A percentile compares a stretch with the other conserved stretches of the same genome.
These are phyloP conservation scores for Manihot esculenta DNA, from an alignment of 441 rosid genomes.

Conservation along the genomic window DNA sequence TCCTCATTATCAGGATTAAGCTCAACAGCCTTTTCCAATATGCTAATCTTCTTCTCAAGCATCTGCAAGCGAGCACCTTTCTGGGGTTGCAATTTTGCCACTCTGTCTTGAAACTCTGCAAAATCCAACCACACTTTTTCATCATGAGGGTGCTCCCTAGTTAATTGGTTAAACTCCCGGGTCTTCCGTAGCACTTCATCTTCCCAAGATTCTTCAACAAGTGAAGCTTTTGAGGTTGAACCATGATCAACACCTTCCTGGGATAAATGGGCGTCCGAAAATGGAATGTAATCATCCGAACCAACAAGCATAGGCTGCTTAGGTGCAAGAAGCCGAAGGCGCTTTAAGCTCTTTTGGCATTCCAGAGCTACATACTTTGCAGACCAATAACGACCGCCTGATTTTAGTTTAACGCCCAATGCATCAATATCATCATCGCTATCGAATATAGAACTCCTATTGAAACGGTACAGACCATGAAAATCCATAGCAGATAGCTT, in stretches of 20 bases:
- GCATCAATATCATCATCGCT: constrained; percentile 67
- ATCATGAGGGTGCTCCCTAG: constrained; percentile 78
- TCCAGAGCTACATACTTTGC: constrained; percentile 71
- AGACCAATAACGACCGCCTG: constrained; percentile 86
- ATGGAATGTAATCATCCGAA: constrained; percentile 63
- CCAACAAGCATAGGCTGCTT: constrained; percentile 31
- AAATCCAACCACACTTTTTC: constrained; percentile 80
- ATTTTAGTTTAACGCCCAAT: constrained; percentile 58
- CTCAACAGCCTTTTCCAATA: constrained; percentile 87
- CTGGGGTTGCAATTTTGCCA: constrained; percentile 67
- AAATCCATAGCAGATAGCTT: constrained; percentile 34
- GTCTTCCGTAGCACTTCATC: constrained; percentile 83
- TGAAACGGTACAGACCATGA: constrained; percentile 37
- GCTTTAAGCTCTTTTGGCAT: constrained; percentile 60
- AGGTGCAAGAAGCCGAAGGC: constrained; percentile 46
- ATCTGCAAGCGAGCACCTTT: constrained; percentile 86
- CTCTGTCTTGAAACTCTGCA: constrained; percentile 77
- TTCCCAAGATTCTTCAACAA: constrained; percentile 88
- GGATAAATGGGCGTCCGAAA: constrained; percentile 39
- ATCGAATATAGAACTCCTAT: constrained; percentile 43
- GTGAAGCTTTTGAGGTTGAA: constrained; percentile 30
- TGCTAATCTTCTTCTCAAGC: constrained; percentile 91
- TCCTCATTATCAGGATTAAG: constrained; percentile 87
- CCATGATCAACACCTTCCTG: constrained; percentile 33
- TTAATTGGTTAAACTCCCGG: constrained; percentile 66